A percentile compares a stretch with the other conserved stretches of the same genome.
Evolutionary conservation across 2,329 filamentous ascomycete species (phyloP).

Genomic region (Metarhizium brunneum): DNA sequence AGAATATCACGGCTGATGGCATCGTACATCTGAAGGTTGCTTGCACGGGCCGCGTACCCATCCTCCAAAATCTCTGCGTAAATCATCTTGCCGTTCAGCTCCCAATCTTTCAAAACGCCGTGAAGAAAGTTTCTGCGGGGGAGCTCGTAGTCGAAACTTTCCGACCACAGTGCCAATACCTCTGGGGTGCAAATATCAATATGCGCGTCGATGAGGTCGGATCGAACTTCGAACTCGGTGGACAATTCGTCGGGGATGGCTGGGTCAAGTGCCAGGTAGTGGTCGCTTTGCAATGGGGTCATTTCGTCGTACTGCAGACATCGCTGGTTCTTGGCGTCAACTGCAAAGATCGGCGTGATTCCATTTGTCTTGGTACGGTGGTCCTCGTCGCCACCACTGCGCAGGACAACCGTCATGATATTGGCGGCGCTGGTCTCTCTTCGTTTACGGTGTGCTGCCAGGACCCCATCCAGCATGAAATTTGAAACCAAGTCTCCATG

Average conservation of each 20-base stretch:
- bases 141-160: constrained; percentile 94
- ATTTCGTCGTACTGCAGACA: constrained; percentile 95
- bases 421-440: constrained; percentile 81
- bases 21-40: constrained; percentile 83
- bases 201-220: constrained; percentile 84
- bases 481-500: constrained; percentile 92
- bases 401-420: constrained; percentile 93
- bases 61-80: constrained; percentile 78
- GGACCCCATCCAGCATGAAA: constrained; percentile 67
- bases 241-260: constrained; percentile 64
- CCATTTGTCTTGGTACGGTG: constrained; percentile 72
- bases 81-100: constrained; percentile 94
- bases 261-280: constrained; percentile 64
- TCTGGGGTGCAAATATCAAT: constrained; percentile 98
- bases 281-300: constrained; percentile 55
- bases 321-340: constrained; percentile 70
- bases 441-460: constrained; percentile 72
- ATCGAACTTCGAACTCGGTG: constrained; percentile 69
- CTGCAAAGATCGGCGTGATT: constrained; percentile 73
- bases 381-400: constrained; percentile 58
- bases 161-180: constrained; percentile 88
- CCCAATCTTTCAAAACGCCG: constrained; percentile 91
- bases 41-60: constrained; percentile 78
- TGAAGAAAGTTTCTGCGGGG: constrained; percentile 83
- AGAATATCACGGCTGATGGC: constrained; percentile 81